Base-by-base conservation (phyloP, 306 rosid species). In the Dryas octopetala region DNA sequence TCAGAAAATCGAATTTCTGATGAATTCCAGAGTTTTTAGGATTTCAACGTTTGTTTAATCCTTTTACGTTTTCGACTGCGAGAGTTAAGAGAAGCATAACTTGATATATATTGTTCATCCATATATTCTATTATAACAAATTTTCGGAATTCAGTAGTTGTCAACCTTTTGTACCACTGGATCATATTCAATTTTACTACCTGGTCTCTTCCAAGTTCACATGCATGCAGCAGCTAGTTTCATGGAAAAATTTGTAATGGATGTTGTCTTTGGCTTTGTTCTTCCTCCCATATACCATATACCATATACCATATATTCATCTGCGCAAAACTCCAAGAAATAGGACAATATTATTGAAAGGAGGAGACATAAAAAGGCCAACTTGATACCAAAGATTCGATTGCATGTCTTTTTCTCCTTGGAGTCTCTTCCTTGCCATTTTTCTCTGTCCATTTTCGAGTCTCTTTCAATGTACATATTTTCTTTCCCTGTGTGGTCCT, bases 381-480 rank as follows among this genome's bases (percentile, higher is more conserved):
- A 76, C 86, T 80, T 74, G 88, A 80, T 61, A 67, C 46, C 66
- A 65, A 38, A 66, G 83, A 81, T 88, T 81, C 87, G 74, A 78
- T 66, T 64, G 65, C 85, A 82, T 87, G 95, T 87, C 86, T 73
- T 81, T 85, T 86, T 80, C 82, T 78, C 59, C 80, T 83, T 90
- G 95, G 87, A 87, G 66, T 43, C 71, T n/a, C 65, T 38, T 60
- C 3, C 6, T 12, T 70, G 51, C 76, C 81, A 50, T 55, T 76
- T 76, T 28, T 45, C 8, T 10, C 43, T 70, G 73, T 69, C 63
- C 66, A 70, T 76, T 66, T 69, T 15, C 26, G 23, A 38, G 68
- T 32, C 53, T 28, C 53, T 46, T 26, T 60, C 41, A 73, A 16
- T 32, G 38, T 50, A 23, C 23, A 23, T 23, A 67, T 47, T 2